These are phyloP conservation scores for Solanum dulcamara DNA, from an alignment of 257 asterid species.

Conservation along the genomic window DNA sequence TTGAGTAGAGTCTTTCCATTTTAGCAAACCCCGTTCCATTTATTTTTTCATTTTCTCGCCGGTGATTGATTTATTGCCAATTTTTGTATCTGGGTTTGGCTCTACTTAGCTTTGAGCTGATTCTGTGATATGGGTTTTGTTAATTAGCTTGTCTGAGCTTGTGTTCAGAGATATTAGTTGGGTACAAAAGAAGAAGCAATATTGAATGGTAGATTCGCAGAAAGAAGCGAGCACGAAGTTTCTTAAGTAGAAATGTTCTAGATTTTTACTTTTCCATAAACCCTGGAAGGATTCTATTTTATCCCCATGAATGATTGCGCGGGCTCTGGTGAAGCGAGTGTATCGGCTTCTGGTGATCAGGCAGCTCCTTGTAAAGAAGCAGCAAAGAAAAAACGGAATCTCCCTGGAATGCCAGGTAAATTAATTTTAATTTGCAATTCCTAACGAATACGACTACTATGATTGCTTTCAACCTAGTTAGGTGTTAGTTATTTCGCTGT, in stretches of 20 bases:
- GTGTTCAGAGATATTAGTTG: background rate
- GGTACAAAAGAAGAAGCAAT: background rate
- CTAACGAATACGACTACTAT: background rate
- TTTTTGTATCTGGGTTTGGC: background rate
- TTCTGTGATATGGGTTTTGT: slow-evolving; percentile 1
- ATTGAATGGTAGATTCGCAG: slow-evolving; percentile 12
- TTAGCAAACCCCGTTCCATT: background rate
- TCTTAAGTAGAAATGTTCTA: slow-evolving; percentile 11
- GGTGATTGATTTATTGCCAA: background rate
- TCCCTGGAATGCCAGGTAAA: slow-evolving; percentile 93
- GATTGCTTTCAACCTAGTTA: background rate
- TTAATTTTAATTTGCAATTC: background rate
- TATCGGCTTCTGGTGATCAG: slow-evolving; percentile 16
- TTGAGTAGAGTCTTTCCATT: background rate
- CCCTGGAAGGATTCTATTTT: background rate
- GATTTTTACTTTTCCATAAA: slow-evolving; percentile 9
- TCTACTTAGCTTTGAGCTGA: background rate
- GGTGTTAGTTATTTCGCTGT: background rate
- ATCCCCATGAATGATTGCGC: background rate
- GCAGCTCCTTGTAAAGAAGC: slow-evolving; percentile 19
- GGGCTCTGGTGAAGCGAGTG: slow-evolving; percentile 14
- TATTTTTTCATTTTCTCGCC: background rate
- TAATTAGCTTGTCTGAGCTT: slow-evolving; percentile 4
- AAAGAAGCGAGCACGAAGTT: background rate
- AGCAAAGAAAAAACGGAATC: slow-evolving; percentile 63